Percentiles rank a stretch among this genome's conserved stretches.
Conservation (phyloP, 768 basidiomycete species). For the Saitozyma podzolica region DNA sequence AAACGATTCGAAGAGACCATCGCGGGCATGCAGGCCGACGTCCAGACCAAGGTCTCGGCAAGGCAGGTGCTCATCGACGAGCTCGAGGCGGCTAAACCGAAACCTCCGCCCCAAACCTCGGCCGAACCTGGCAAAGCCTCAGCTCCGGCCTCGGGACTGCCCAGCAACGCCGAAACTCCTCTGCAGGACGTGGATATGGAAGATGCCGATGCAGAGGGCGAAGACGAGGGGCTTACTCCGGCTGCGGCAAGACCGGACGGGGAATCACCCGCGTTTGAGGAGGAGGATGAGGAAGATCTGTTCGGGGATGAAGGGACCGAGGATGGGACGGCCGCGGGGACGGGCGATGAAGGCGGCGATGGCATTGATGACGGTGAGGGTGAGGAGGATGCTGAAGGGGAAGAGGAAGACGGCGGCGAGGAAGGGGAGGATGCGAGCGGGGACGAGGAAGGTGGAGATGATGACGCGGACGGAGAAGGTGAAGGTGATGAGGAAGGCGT, state of each 20-base stretch:
- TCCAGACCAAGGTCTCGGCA: constrained; percentile 35
- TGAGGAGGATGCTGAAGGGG: background rate
- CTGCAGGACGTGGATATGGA: constrained; percentile 5
- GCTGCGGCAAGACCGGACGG: constrained; percentile 1
- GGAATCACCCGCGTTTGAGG: constrained; percentile 4
- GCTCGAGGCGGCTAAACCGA: constrained; percentile 22
- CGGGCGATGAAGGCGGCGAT: background rate
- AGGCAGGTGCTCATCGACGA: constrained; percentile 38
- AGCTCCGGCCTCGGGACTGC: background rate
- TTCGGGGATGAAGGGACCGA: constrained; percentile 19
- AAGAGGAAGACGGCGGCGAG: background rate
- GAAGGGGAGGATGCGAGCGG: background rate
- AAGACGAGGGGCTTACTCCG: constrained; percentile 10
- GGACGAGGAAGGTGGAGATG: background rate
- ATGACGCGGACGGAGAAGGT: constrained; percentile 3
- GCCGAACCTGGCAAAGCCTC: background rate
- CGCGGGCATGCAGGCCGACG: constrained; percentile 36
- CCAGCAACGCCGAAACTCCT: background rate
- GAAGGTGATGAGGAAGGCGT: background rate
- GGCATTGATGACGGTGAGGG: background rate
- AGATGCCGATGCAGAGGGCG: constrained; percentile 22
- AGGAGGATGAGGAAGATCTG: constrained; percentile 22
- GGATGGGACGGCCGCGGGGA: background rate
- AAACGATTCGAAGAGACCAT: constrained; percentile 49
- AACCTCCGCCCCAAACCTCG: background rate